Percentiles rank a stretch among this genome's conserved stretches.
These are phyloP conservation scores for Pseudonitzschia pungens DNA, from an alignment of 108 stramenopile genomes.

Conservation along the genomic window DNA sequence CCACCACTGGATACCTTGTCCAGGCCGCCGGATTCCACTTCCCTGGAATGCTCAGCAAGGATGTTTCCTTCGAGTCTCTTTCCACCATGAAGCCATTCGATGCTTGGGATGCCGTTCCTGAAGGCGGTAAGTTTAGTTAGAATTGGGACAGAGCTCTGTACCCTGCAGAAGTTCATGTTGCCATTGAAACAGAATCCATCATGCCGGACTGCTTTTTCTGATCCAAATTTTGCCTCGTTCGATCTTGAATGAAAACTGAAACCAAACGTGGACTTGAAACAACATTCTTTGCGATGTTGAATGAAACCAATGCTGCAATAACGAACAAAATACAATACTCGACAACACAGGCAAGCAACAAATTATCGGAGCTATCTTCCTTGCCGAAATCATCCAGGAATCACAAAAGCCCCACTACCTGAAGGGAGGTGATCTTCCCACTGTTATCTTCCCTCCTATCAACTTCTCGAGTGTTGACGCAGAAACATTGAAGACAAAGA, in stretches of 20 bases:
- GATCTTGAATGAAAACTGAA: neutral
- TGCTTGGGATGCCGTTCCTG: constrained; percentile 76
- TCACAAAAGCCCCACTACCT: constrained; percentile 65
- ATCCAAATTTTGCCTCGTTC: neutral
- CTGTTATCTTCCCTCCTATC: constrained; percentile 77
- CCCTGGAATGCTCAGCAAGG: constrained; percentile 69
- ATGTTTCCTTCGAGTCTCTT: constrained; percentile 68
- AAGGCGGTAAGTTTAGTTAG: constrained; percentile 66
- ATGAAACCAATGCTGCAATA: neutral
- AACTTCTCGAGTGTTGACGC: constrained; percentile 67
- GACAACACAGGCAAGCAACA: constrained; percentile 40
- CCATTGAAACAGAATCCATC: neutral
- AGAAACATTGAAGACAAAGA: constrained; percentile 49
- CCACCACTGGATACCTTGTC: constrained; percentile 76
- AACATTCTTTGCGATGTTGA: no score
- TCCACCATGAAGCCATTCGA: constrained; percentile 73
- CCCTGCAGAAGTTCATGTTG: neutral
- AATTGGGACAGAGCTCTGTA: neutral
- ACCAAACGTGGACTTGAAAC: neutral
- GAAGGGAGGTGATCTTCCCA: constrained; percentile 67
- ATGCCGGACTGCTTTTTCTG: neutral
- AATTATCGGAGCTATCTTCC: constrained; percentile 64
- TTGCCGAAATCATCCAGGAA: constrained; percentile 69
- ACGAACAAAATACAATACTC: neutral
- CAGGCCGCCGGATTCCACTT: constrained; percentile 65